These are phyloP conservation scores for Trapa bicornis DNA, from an alignment of 345 rosid genomes.

Conservation along the genomic window DNA sequence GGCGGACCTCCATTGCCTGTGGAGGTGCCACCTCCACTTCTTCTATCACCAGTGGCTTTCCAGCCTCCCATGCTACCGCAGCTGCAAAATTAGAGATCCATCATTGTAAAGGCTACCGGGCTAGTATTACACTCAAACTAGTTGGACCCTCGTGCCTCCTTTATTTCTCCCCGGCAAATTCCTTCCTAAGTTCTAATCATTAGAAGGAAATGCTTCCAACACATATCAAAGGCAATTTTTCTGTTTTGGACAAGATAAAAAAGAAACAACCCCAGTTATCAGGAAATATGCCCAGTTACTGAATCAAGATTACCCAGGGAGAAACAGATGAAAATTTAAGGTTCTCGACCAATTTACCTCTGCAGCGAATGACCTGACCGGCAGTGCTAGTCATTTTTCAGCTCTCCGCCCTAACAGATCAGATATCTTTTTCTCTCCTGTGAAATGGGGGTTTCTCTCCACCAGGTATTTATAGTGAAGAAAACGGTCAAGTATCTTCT, in stretches of 20 bases:
- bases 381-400: slow-evolving; percentile 17
- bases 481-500: neutral
- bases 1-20: slow-evolving; percentile 31
- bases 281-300: too few species aligned
- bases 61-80: slow-evolving; percentile 52
- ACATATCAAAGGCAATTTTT: too few species aligned
- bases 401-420: neutral
- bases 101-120: neutral
- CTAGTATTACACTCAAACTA: too few species aligned
- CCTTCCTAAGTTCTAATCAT: too few species aligned
- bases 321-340: too few species aligned
- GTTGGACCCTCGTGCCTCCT: too few species aligned
- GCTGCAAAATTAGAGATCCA: slow-evolving; percentile 16
- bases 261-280: too few species aligned
- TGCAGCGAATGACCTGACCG: slow-evolving; percentile 34
- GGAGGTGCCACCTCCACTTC: slow-evolving; percentile 51
- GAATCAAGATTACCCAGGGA: too few species aligned
- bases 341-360: slow-evolving; percentile 10
- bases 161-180: too few species aligned
- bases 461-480: neutral
- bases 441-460: neutral
- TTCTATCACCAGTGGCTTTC: slow-evolving; percentile 39
- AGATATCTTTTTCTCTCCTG: neutral
- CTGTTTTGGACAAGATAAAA: too few species aligned
- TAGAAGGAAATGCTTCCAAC: too few species aligned